Evolutionary conservation across 2,329 filamentous ascomycete genomes (phyloP), one percentile per base, ranked within the genome.

Genomic region (Cladorrhinum sp.): DNA sequence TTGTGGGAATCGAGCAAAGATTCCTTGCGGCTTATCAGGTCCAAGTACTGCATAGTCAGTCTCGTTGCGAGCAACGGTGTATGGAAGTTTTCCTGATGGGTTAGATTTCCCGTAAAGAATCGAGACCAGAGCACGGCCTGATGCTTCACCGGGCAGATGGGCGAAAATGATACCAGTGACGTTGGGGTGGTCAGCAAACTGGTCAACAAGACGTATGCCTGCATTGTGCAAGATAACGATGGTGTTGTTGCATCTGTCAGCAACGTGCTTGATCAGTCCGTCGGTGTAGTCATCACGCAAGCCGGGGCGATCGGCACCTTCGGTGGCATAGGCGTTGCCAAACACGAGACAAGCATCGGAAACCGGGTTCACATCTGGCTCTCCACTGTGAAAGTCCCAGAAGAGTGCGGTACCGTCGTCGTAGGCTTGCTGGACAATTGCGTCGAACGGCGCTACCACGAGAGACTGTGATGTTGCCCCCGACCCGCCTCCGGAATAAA

Each of bases 321-420:
- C 92, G 1, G 88, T 86, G 1, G 88, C 85, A 73, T 88, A 90
- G 7, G 80, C 82, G 68, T 89, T 89, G 66, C 85, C 82, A 65
- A 89, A 84, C 0, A 88, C 84, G 1, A 89, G 73, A 64, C 91
- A 95, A 6, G 91, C 80, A 67, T 92, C 82, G 1, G 81, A 79
- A 3, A 65, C 73, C 1, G 76, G 70, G 54, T 81, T 75, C 7
- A 88, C 80, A 5, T 73, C 66, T 0, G 86, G 84, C 1, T 77
- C 71, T 1, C 71, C 68, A 1, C 73, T 79, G 16, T 71, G 70
- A 63, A 87, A 83, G 68, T 90, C 86, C 79, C 82, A 86, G 69
- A 82, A 82, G 1, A 89, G 68, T 0, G 79, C 78, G 0, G 84
- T 87, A 51, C 76, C 79, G 60, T 89, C 85, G 9, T 81, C 73